Percentiles rank a stretch among this genome's conserved stretches.
Conservation (phyloP, 2,329 filamentous ascomycete genomes). For the Aspergillus texensis region DNA sequence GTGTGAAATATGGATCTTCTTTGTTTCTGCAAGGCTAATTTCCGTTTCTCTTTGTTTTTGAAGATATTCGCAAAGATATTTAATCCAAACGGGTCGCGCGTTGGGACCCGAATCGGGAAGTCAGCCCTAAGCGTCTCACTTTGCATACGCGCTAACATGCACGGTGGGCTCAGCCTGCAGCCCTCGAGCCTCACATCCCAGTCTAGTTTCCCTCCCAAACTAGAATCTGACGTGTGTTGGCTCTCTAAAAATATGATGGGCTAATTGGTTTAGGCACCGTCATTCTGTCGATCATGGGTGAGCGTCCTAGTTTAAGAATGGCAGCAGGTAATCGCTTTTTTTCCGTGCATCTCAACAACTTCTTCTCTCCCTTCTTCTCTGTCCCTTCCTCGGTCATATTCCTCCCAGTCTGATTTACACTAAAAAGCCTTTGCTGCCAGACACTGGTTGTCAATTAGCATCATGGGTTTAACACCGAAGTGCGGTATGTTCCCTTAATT, state of each 20-base stretch:
- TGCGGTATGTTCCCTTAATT: not conserved
- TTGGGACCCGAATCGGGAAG: not conserved
- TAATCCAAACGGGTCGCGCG: not conserved
- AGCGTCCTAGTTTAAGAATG: not conserved
- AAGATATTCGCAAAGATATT: not conserved
- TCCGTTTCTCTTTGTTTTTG: not conserved
- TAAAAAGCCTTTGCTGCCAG: not conserved
- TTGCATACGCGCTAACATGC: not conserved
- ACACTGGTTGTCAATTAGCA: not conserved
- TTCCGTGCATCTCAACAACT: not conserved
- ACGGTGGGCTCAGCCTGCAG: not conserved
- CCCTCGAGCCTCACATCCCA: not conserved
- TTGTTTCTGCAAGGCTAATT: not conserved
- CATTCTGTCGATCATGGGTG: not conserved
- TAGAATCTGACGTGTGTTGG: not conserved
- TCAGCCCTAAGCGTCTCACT: slow-evolving; percentile 4
- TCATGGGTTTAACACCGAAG: not conserved
- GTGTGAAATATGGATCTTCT: not conserved
- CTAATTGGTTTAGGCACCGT: not conserved
- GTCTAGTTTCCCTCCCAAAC: not conserved
- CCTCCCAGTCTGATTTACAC: too few species aligned
- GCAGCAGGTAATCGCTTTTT: not conserved
- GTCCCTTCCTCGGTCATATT: not conserved
- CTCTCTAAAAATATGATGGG: not conserved
- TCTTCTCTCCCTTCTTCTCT: not conserved